Conservation (phyloP, 2,329 filamentous ascomycete species). For the Aulographum hederae region DNA sequence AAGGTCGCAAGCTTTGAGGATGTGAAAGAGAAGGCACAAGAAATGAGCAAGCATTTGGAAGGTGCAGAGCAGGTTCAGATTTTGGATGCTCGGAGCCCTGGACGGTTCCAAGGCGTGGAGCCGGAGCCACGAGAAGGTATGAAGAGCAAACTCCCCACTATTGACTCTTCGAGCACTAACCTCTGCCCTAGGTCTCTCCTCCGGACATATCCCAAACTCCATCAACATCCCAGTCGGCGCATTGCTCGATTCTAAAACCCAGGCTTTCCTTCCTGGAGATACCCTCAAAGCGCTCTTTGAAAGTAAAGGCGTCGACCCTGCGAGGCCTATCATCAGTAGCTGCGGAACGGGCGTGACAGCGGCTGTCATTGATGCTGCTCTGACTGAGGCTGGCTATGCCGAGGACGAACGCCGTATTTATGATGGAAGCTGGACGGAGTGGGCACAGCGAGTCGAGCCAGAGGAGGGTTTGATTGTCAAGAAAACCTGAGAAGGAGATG, state of each 20-base stretch:
- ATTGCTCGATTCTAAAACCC: slow-evolving; percentile 67
- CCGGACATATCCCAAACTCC: slow-evolving; percentile 81
- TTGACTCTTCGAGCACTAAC: not conserved
- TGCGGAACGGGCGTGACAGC: slow-evolving; percentile 94
- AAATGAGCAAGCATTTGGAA: slow-evolving; percentile 68
- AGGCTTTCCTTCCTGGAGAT: slow-evolving; percentile 55
- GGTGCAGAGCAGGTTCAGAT: slow-evolving; percentile 72
- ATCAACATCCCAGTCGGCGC: slow-evolving; percentile 65
- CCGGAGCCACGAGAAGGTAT: slow-evolving; percentile 71
- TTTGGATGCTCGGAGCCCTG: slow-evolving; percentile 65
- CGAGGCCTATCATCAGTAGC: slow-evolving; percentile 65
- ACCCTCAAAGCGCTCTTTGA: slow-evolving; percentile 61
- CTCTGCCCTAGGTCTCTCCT: slow-evolving; percentile 38
- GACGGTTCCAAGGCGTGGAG: slow-evolving; percentile 64
- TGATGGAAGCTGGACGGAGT: slow-evolving; percentile 95
- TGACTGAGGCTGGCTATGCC: slow-evolving; percentile 62
- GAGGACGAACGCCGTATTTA: slow-evolving; percentile 59
- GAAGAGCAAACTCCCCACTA: too few species aligned
- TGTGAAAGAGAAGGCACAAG: slow-evolving; percentile 56
- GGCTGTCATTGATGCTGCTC: slow-evolving; percentile 71
- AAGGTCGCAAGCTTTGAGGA: slow-evolving; percentile 70
- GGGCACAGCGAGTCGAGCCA: slow-evolving; percentile 46
- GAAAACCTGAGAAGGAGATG: slow-evolving; percentile 5
- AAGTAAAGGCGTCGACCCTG: slow-evolving; percentile 59
- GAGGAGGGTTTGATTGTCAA: slow-evolving; percentile 46